phyloP scores from a whole-genome alignment of 495 filamentous ascomycete genomes.

The Usnea hakonensis region DNA sequence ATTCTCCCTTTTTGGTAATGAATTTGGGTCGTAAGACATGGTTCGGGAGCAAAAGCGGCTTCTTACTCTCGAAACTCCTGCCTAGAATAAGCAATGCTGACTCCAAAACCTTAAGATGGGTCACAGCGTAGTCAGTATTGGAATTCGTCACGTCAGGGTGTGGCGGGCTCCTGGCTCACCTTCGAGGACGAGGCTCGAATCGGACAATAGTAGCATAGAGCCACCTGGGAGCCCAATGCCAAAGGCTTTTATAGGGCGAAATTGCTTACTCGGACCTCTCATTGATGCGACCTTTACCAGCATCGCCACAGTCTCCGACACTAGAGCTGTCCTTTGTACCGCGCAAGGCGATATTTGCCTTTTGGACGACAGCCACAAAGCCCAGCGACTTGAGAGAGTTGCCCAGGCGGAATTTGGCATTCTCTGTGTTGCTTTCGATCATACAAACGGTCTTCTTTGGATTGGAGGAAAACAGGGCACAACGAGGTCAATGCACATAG shows the following conservation, averaged over 20 bases:
- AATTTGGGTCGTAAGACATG: too few species aligned
- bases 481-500: slow-evolving; percentile 16
- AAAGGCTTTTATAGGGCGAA: slow-evolving; percentile 52
- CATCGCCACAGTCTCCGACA: slow-evolving; percentile 62
- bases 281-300: slow-evolving; percentile 78
- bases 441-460: slow-evolving; percentile 42
- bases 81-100: too few species aligned
- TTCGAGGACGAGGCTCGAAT: slow-evolving; percentile 39
- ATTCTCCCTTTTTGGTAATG: too few species aligned
- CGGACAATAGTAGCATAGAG: slow-evolving; percentile 32
- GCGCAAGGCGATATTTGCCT: slow-evolving; percentile 43
- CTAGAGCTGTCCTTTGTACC: slow-evolving; percentile 42
- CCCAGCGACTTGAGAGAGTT: slow-evolving; percentile 58
- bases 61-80: too few species aligned
- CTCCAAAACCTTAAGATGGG: too few species aligned
- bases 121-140: slow-evolving; percentile 56
- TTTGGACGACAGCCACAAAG: slow-evolving; percentile 67
- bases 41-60: too few species aligned
- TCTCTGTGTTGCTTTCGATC: slow-evolving; percentile 53
- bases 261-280: slow-evolving; percentile 49
- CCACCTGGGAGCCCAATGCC: slow-evolving; percentile 39
- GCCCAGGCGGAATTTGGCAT: slow-evolving; percentile 55
- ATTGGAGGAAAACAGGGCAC: slow-evolving; percentile 41
- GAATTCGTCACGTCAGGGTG: slow-evolving; percentile 86
- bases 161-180: slow-evolving; percentile 57